Evolutionary conservation across 2,329 filamentous ascomycete genomes (phyloP).

Genomic region (Claviceps arundinis): DNA sequence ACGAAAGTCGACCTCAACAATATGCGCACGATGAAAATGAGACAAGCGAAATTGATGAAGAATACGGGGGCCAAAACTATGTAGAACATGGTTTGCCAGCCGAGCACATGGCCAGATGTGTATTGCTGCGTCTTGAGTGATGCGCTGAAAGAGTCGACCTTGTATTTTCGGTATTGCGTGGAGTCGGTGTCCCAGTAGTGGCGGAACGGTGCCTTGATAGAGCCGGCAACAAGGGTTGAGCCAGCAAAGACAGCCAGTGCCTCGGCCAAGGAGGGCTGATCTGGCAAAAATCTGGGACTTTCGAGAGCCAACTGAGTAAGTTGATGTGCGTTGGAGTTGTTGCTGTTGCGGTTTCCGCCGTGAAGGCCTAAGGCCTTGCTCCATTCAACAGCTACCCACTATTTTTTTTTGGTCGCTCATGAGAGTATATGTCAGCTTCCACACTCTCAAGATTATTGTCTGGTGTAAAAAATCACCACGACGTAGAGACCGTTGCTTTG

Average conservation of each 20-base stretch:
- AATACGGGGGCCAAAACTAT: slow-evolving; percentile 52
- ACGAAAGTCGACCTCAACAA: slow-evolving; percentile 41
- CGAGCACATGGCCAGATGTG: slow-evolving; percentile 46
- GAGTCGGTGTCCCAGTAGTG: slow-evolving; percentile 33
- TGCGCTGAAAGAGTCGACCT: slow-evolving; percentile 48
- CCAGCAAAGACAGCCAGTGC: slow-evolving; percentile 57
- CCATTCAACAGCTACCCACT: slow-evolving; percentile 41
- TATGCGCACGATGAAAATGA: slow-evolving; percentile 40
- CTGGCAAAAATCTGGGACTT: slow-evolving; percentile 27
- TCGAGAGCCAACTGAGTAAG: slow-evolving; percentile 37
- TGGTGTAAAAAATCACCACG: not conserved
- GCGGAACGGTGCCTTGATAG: slow-evolving; percentile 46
- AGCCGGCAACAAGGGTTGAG: slow-evolving; percentile 49
- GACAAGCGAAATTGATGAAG: slow-evolving; percentile 50
- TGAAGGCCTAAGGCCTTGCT: slow-evolving; percentile 40
- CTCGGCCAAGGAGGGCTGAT: slow-evolving; percentile 57
- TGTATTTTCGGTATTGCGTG: slow-evolving; percentile 23
- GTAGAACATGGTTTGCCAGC: slow-evolving; percentile 56
- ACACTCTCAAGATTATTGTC: no score
- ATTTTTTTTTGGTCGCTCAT: slow-evolving; percentile 3
- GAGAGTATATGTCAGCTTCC: not conserved
- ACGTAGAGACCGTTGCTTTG: not conserved
- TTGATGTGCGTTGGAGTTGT: slow-evolving; percentile 46
- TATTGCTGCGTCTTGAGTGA: slow-evolving; percentile 54
- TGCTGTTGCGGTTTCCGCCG: slow-evolving; percentile 38